Base-by-base conservation (phyloP, 2,329 filamentous ascomycete species). In the Polychaeton citri region DNA sequence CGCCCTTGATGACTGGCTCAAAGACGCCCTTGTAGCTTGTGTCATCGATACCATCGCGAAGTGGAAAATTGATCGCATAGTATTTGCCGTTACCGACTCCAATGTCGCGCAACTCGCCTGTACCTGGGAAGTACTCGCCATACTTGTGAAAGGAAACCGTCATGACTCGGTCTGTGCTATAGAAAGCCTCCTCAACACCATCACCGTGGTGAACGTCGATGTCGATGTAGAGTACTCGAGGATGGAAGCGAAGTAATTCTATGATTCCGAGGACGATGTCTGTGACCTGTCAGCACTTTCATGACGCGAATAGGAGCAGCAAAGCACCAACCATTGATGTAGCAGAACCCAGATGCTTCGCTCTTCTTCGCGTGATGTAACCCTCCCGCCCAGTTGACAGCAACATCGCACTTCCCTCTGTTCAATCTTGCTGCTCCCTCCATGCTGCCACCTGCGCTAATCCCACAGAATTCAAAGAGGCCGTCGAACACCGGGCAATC, bases 131-230 rank as follows among this genome's bases (percentile, higher is more conserved):
- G 57, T 80, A 81, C 53, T 80, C 76, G 48, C 76, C 76, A 50
- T 81, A 81, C 49, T 80, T 81, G 64, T 81, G 76, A 59, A 81
- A 81, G 3, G 76, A 80, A 32, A 74, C 69, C 3, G 76, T 80
- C 76, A 81, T 80, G 50, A 81, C 76, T 38, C 76, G 72, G 51
- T 81, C 76, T 31, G 75, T 81, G 2, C 75, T 77, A 55, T 80
- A 80, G 51, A 81, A 81, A 4, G 76, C 76, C 55, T 81, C 76
- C 56, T 81, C 76, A 26, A 81, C 76, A 44, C 76, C 76, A 50
- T 79, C 74, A 24, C 74, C 74, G 45, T 79, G 74, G 52, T 79
- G 74, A 13, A 79, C 74, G 52, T 79, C 74, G 42, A 79, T 78
- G 49, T 79, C 74, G 42, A 79, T 72, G 54, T 79, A 79, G 21